These are phyloP conservation scores for Pyrenophora tritici-repentis DNA, from an alignment of 2,329 filamentous ascomycete species.

Conservation along the genomic window DNA sequence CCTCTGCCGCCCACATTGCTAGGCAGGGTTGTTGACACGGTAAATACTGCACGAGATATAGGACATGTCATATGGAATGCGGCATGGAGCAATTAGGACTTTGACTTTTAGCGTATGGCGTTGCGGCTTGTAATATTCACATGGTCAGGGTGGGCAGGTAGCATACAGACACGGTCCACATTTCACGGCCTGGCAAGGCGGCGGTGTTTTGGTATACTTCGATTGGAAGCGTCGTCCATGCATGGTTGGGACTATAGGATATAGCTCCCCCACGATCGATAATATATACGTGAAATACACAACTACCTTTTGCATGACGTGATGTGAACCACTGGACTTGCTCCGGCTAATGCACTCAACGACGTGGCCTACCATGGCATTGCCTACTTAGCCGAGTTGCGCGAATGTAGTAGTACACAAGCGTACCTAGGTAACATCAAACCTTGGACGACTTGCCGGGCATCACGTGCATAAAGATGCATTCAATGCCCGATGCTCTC, in stretches of 20 bases:
- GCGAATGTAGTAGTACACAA: neutral
- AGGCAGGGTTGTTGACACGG: constrained; percentile 79
- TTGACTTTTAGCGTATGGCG: constrained; percentile 33
- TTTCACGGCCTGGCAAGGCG: constrained; percentile 21
- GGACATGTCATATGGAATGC: constrained; percentile 71
- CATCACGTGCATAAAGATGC: neutral
- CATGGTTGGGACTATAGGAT: constrained; percentile 21
- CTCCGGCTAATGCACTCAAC: no score
- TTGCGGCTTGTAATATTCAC: constrained; percentile 29
- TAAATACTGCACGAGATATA: constrained; percentile 68
- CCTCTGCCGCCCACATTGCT: constrained; percentile 66
- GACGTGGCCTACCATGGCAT: neutral
- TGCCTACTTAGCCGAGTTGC: neutral
- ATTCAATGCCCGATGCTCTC: neutral
- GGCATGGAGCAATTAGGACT: constrained; percentile 59
- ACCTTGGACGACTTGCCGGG: no score
- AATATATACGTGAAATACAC: constrained; percentile 23
- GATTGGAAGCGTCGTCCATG: constrained; percentile 19
- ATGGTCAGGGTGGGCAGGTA: constrained; percentile 22
- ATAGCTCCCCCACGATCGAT: constrained; percentile 20
- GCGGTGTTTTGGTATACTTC: constrained; percentile 22
- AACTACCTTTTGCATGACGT: neutral
- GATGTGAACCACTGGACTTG: neutral
- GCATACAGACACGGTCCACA: constrained; percentile 18
- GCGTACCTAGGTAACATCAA: no score